Base-by-base conservation (phyloP, 352 stramenopile genomes). In the Globisporangium mamillatum region DNA sequence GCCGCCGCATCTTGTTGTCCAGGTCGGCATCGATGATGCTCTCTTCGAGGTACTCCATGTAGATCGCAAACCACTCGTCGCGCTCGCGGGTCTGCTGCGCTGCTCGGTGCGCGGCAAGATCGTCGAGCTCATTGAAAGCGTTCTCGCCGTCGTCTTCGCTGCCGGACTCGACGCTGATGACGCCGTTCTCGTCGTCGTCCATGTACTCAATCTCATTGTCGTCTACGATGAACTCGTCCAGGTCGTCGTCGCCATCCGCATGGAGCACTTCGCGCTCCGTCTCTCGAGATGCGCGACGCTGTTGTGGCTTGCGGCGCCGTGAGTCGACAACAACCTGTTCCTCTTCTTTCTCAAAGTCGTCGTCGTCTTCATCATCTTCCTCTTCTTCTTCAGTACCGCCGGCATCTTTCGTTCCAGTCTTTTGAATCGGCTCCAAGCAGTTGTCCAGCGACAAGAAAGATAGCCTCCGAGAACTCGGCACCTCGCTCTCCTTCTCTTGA, bases 181-280 rank as follows among this genome's bases (percentile, higher is more conserved):
- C 78, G 20, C 75, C 84, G 64, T 88, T 76, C 61, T 95, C 88
- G 64, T 92, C 86, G 34, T 93, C 85, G 36, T 93, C 82, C 88
- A 96, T 95, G 73, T 92, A 96, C 73, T 94, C 86, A 55, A 96
- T 75, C 46, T 94, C 81, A 68, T 93, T 78, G 69, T 96, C 88
- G 3, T 60, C 76, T 20, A 83, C 84, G 55, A 96, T 90, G 64
- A 95, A 95, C 54, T 90, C 84, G 36, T 93, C 87, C 60, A 93
- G 63, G 60, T 94, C 84, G 4, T 93, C 82, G 63, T 76, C 84
- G 20, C 73, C 78, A 63, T 91, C 80, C 1, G 76, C 81, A 41
- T 85, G 75, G 3, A 79, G 66, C 62, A 74, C 75, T 62, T 84
- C 77, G 36, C 52, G 66, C 29, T 80, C 69, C 4, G 68, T 67